Base-by-base conservation (phyloP, 2,329 filamentous ascomycete genomes). In the Ophiostoma himal-ulmi region DNA sequence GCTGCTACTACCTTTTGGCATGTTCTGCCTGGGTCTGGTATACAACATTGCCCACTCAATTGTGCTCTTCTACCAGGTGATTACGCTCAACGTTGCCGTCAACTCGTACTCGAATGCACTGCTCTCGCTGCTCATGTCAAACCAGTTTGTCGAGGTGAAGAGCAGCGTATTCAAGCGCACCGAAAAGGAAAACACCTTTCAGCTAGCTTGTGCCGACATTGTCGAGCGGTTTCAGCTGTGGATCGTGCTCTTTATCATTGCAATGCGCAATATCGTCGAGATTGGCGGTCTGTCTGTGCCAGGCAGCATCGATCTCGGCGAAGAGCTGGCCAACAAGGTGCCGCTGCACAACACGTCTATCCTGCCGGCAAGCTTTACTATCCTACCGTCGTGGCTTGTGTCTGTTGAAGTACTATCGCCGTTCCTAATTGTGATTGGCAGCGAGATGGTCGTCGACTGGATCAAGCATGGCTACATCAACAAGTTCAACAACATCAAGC, bases 91-190 rank as follows among this genome's bases (percentile, higher is more conserved):
- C 74, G 96, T 99, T 3, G 95, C 95, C 0, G 94, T 99, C 75
- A 99, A 99, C 79, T 97, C 94, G 0, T 99, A 99, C 79, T 97
- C 94, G 0, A 99, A 99, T 77, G 94, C 95, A 0, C 83, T 99
- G 5, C 84, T 99, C 44, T 97, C 95, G 0, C 86, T 99, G 0
- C 84, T 99, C 1, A 88, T 99, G 78, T 97, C 94, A 7, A 99
- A 98, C 77, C 96, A 99, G 77, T 99, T 99, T 76, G 95, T 99
- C 62, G 95, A 99, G 81, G 97, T 99, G 83, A 99, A 99, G 78
- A 92, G 92, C 72, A 96, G 94, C 0, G 96, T 99, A 0, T 99
- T 99, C 83, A 98, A 99, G 82, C 95, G 94, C 72, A 96, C 98
- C 73, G 95, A 99, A 76, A 98, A 97, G 78, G 95, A 99, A 77